These are phyloP conservation scores for Lodderomyces theae DNA, from an alignment of 1,139 yeast species.

Conservation along the genomic window DNA sequence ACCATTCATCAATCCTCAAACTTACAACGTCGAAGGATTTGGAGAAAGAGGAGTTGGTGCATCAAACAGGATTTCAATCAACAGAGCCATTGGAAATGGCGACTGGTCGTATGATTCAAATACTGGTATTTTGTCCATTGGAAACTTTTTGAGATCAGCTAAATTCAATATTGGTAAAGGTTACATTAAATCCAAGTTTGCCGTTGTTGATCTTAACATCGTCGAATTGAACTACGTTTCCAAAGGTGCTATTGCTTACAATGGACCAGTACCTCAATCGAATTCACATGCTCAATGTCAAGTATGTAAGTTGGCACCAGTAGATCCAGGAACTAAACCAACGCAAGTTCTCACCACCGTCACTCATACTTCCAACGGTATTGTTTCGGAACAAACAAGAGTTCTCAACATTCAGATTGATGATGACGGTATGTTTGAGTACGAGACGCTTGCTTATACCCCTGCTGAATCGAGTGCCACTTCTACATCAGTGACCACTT, in stretches of 20 bases:
- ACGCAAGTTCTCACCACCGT: slow-evolving; percentile 6
- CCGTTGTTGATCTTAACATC: slow-evolving; percentile 18
- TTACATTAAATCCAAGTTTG: slow-evolving; percentile 15
- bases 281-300: slow-evolving; percentile 17
- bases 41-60: slow-evolving; percentile 18
- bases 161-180: slow-evolving; percentile 27
- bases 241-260: slow-evolving; percentile 16
- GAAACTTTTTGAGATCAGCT: slow-evolving; percentile 12
- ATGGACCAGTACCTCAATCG: slow-evolving; percentile 20
- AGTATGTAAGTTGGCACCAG: slow-evolving; percentile 16
- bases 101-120: slow-evolving; percentile 14
- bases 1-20: slow-evolving; percentile 18
- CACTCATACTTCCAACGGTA: not conserved
- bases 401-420: not conserved
- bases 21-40: slow-evolving; percentile 29
- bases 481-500: no score
- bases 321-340: slow-evolving; percentile 13
- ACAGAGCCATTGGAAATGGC: slow-evolving; percentile 6
- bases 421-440: not conserved
- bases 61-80: slow-evolving; percentile 10
- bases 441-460: not conserved
- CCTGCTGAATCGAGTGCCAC: not conserved
- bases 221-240: slow-evolving; percentile 14
- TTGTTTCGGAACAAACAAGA: not conserved
- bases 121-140: slow-evolving; percentile 24